Base-by-base conservation (phyloP, 2,329 filamentous ascomycete genomes). In the Cadophora malorum region DNA sequence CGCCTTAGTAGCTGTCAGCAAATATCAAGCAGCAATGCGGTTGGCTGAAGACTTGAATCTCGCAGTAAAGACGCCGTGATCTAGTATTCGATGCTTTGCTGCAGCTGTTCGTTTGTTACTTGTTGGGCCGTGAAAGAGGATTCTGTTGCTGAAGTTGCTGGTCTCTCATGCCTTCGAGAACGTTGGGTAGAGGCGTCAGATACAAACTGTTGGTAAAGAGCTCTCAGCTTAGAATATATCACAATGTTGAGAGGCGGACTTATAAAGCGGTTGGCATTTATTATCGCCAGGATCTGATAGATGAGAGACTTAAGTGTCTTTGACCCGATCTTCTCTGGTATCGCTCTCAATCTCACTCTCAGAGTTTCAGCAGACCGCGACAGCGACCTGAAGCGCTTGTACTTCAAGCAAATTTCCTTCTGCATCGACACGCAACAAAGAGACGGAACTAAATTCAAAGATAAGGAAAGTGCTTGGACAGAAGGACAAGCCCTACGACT, bases 341-440 rank as follows among this genome's bases (percentile, higher is more conserved):
- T 38, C 63, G 28, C 28, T 33, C 45, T 21, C 23, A 23, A 35
- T 52, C 23, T n/a, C 14, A 41, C 21, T 3, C 28, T 38, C 1
- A 38, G n/a, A 35, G n/a, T n/a, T n/a, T n/a, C n/a, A n/a, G 28
- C 28, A 63, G 60, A 41, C 59, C 52, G 52, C 60, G 38, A 49
- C 49, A 63, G 52, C n/a, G 19, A 21, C 45, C 45, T 21, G 45
- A 59, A 59, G 60, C 41, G 35, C 19, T 9, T 21, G 45, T 21
- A 49, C n/a, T 49, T 49, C 45, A 50, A 53, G 21, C 59, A 65
- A 63, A 58, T 63, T n/a, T 47, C 50, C 38, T 56, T 23, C 35
- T 10, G n/a, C 38, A 21, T 41, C 31, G 41, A 65, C 41, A 61
- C 41, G 21, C 47, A 56, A 53, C n/a, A 21, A 19, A 45, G 41